Evolutionary conservation across 306 rosid genomes (phyloP).

Genomic region (Lathyrus aphaca): DNA sequence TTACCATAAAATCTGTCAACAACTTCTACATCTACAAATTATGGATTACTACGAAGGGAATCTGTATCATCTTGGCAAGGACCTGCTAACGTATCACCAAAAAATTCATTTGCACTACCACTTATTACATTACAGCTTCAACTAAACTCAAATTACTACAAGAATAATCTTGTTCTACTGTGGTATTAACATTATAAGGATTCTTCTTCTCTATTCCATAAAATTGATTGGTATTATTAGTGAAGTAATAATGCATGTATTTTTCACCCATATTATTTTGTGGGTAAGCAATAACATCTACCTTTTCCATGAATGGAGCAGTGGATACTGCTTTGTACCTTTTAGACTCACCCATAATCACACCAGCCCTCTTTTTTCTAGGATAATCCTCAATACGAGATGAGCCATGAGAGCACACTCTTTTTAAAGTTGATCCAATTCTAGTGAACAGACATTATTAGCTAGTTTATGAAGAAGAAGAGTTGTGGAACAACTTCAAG

Average conservation of each 20-base stretch:
- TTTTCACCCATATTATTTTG: constrained; percentile 63
- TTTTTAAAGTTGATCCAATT: constrained; percentile 54
- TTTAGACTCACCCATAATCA: constrained; percentile 39
- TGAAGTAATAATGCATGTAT: constrained; percentile 55
- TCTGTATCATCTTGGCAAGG: constrained; percentile 56
- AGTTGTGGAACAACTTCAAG: too few species aligned
- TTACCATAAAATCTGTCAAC: constrained; percentile 34
- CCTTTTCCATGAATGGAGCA: constrained; percentile 54
- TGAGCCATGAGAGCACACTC: constrained; percentile 49
- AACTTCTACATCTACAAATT: constrained; percentile 56
- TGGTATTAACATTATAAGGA: constrained; percentile 47
- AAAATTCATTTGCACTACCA: constrained; percentile 44
- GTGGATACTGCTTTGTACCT: constrained; percentile 38
- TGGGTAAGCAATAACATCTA: constrained; percentile 77
- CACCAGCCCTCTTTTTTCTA: constrained; percentile 57
- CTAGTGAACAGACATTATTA: constrained; percentile 39
- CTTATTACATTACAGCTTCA: constrained; percentile 79
- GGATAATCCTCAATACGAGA: constrained; percentile 50
- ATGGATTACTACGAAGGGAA: constrained; percentile 62
- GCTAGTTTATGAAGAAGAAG: background rate
- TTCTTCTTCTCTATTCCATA: constrained; percentile 47
- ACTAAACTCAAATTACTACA: too few species aligned
- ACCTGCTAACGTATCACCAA: constrained; percentile 52
- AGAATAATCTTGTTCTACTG: constrained; percentile 52
- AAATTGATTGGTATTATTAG: constrained; percentile 51